These are phyloP conservation scores for Annulohypoxylon truncatum DNA, from an alignment of 2,329 filamentous ascomycete species.

Conservation along the genomic window DNA sequence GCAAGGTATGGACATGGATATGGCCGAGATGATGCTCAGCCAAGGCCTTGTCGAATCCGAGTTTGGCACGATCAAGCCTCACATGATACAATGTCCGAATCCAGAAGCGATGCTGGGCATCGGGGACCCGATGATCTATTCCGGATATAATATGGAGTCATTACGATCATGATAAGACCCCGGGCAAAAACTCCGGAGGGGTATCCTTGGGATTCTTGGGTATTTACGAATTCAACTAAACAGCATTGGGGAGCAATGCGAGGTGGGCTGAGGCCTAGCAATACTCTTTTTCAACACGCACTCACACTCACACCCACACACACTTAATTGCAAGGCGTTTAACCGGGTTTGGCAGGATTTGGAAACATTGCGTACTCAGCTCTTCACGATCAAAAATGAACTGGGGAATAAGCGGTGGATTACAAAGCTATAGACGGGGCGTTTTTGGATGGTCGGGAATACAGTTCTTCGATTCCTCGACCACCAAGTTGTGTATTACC, in stretches of 20 bases:
- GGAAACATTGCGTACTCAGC: slow-evolving; percentile 20
- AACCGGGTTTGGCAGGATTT: slow-evolving; percentile 23
- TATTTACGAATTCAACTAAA: slow-evolving; percentile 10
- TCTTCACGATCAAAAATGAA: slow-evolving; percentile 11
- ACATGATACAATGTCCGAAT: slow-evolving; percentile 63
- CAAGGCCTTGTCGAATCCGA: slow-evolving; percentile 64
- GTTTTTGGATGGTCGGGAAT: slow-evolving; percentile 12
- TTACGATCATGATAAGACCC: slow-evolving; percentile 43
- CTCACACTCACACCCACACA: no score
- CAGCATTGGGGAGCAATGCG: neutral
- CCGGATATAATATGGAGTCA: slow-evolving; percentile 59
- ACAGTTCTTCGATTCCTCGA: slow-evolving; percentile 6
- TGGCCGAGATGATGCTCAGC: slow-evolving; percentile 60
- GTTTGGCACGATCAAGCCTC: slow-evolving; percentile 67
- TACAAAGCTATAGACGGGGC: slow-evolving; percentile 35
- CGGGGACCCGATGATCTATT: slow-evolving; percentile 69
- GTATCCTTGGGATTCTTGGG: neutral
- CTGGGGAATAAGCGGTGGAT: slow-evolving; percentile 23
- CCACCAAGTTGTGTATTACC: slow-evolving; percentile 33
- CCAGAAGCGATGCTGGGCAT: slow-evolving; percentile 68
- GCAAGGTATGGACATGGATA: slow-evolving; percentile 55
- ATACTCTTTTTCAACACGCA: slow-evolving; percentile 28
- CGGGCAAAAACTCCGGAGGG: neutral
- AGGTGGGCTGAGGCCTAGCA: neutral
- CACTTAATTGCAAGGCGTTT: slow-evolving; percentile 38